Base-by-base conservation (phyloP, 345 rosid genomes). In the Citrus inodora region DNA sequence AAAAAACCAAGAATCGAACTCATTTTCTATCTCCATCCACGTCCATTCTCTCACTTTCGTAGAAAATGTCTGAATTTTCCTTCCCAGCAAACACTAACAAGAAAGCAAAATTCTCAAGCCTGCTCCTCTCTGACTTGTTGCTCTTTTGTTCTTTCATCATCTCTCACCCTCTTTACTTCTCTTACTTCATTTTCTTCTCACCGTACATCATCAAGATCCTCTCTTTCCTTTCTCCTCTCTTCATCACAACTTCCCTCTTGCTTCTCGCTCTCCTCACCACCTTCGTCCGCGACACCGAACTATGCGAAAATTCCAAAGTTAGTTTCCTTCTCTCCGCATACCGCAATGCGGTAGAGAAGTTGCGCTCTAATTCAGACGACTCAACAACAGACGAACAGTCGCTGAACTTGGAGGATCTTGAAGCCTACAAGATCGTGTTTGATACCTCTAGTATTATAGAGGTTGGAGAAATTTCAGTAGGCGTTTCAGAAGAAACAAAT, bases 171-270 rank as follows among this genome's bases (percentile, higher is more conserved):
- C 86, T 89, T 6, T 82, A 87, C 80, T 48, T 88, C 73, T 87
- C 85, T 61, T 85, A 91, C 85, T 38, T 85, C 38, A 75, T 90
- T 80, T 86, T 90, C 87, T 86, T 93, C 87, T 89, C 87, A 2
- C 96, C 94, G 25, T 91, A 89, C 87, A 79, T 93, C 67, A 51
- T 92, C 89, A 93, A 89, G 87, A 82, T 93, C 65, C 85, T 91
- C 37, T 88, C 97, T 74, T 93, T 90, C 61, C 93, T 95, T 24
- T 92, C 95, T 55, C 99, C 99, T 68, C 96, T 95, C 68, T 87
- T 95, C 75, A 48, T 89, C 73, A 92, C 98, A 62, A 91, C 99
- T 25, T 82, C 91, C 58, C 93, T 95, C 68, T 69, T 92, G 53
- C 90, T 95, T 81, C 89, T 92, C 1, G 83, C 92, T 17, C 85